Evolutionary conservation across 179 eudicot genomes (phyloP).

Genomic region (Actinidia polygama): DNA sequence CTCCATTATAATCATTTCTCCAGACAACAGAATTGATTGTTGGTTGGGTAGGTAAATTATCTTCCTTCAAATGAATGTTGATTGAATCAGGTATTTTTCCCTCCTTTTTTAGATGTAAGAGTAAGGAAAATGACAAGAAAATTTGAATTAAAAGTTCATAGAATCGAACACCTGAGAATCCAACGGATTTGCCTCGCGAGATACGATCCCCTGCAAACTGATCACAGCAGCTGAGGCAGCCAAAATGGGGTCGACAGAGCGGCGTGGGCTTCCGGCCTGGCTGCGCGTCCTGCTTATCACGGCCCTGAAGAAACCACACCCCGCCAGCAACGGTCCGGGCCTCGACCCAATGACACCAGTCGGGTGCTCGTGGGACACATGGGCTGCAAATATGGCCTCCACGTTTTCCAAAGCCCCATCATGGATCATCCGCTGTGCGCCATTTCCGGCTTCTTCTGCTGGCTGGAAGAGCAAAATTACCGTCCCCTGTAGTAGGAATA

Average conservation of each 20-base stretch:
- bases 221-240: constrained; percentile 78
- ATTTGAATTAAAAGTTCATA: neutral
- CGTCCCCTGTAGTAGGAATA: constrained; percentile 54
- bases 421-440: constrained; percentile 76
- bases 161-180: constrained; percentile 60
- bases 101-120: too few species aligned
- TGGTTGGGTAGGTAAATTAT: neutral
- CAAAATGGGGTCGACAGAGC: constrained; percentile 47
- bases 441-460: constrained; percentile 92
- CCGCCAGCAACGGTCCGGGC: constrained; percentile 80
- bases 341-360: constrained; percentile 66
- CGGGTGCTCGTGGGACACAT: constrained; percentile 60
- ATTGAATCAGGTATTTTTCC: too few species aligned
- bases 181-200: constrained; percentile 80
- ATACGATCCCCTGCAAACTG: constrained; percentile 83
- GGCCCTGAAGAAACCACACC: constrained; percentile 82
- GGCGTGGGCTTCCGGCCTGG: constrained; percentile 16
- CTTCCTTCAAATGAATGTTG: neutral
- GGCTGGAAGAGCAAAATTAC: constrained; percentile 85
- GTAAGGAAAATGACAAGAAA: neutral
- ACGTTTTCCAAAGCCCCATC: constrained; percentile 74
- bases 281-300: constrained; percentile 38
- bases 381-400: constrained; percentile 81
- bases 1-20: neutral
- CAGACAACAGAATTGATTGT: neutral